Evolutionary conservation across 192 early-diverging fungal species (phyloP).

Genomic region (Coemansia sp.): DNA sequence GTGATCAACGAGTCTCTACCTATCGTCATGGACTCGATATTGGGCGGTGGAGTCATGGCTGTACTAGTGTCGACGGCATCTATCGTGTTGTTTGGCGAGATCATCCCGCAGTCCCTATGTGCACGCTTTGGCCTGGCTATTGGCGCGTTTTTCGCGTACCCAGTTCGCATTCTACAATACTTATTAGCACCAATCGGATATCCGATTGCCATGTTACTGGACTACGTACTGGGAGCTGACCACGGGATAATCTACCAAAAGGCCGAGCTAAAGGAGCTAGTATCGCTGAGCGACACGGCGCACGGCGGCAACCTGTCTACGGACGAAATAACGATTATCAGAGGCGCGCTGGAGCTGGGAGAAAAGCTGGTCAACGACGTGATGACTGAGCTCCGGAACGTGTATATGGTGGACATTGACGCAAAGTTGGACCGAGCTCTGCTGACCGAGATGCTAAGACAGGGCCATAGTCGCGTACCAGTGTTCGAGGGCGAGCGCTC

Average conservation of each 20-base stretch:
- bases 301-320: conserved; percentile 69
- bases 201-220: conserved; percentile 85
- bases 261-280: conserved; percentile 74
- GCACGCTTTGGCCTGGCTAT: conserved; percentile 86
- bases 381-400: conserved; percentile 72
- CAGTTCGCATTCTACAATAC: conserved; percentile 66
- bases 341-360: conserved; percentile 74
- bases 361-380: conserved; percentile 67
- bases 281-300: conserved; percentile 69
- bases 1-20: conserved; percentile 94
- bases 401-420: conserved; percentile 67
- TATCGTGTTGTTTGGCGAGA: conserved; percentile 95
- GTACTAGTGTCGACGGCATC: conserved; percentile 84
- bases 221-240: conserved; percentile 78
- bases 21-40: conserved; percentile 76
- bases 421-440: conserved; percentile 58
- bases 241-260: conserved; percentile 88
- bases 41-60: conserved; percentile 75
- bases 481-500: conserved; percentile 60
- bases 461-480: conserved; percentile 78
- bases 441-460: conserved; percentile 61
- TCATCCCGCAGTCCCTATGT: conserved; percentile 92
- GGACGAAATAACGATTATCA: conserved; percentile 81
- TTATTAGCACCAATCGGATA: conserved; percentile 69
- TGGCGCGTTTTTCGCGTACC: conserved; percentile 86